Percentiles rank a stretch among this genome's conserved stretches.
Conservation (phyloP, 371 early-diverging fungal species). For the Ordospora pajunii region DNA sequence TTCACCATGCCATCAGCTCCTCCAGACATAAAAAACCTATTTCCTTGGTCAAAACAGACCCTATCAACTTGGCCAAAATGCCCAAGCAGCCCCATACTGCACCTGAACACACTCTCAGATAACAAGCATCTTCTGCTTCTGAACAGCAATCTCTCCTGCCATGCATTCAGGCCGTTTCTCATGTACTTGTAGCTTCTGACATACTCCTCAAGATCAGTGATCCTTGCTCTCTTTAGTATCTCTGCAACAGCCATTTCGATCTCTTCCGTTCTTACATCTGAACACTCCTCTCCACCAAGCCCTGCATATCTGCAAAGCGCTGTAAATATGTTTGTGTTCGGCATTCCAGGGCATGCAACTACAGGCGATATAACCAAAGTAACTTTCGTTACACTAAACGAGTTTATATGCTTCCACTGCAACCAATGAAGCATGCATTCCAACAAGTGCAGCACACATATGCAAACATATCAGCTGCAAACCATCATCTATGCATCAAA, state of each 20-base stretch:
- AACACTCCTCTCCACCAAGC: not conserved
- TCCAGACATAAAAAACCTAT: slow-evolving; percentile 53
- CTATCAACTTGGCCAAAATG: slow-evolving; percentile 57
- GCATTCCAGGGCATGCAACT: not conserved
- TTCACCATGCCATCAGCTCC: slow-evolving; percentile 60
- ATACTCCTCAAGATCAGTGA: slow-evolving; percentile 24
- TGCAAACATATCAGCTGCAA: not conserved
- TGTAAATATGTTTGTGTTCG: not conserved
- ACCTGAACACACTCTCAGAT: not conserved
- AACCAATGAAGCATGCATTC: not conserved
- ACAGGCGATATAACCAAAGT: not conserved
- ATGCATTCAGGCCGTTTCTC: not conserved
- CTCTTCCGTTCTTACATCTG: slow-evolving; percentile 5
- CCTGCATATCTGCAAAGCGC: not conserved
- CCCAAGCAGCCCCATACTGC: slow-evolving; percentile 25
- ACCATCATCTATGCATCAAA: not conserved
- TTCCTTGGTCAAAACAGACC: slow-evolving; percentile 51
- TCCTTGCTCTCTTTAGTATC: slow-evolving; percentile 26
- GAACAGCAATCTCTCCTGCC: not conserved
- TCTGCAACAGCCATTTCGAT: not conserved
- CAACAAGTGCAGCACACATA: not conserved
- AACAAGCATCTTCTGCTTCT: not conserved
- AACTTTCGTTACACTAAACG: not conserved
- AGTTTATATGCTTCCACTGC: too few species aligned
- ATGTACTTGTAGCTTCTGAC: slow-evolving; percentile 18